phyloP scores from a whole-genome alignment of 1,284 basidiomycete genomes.

The Sanghuangporus weigelae region DNA sequence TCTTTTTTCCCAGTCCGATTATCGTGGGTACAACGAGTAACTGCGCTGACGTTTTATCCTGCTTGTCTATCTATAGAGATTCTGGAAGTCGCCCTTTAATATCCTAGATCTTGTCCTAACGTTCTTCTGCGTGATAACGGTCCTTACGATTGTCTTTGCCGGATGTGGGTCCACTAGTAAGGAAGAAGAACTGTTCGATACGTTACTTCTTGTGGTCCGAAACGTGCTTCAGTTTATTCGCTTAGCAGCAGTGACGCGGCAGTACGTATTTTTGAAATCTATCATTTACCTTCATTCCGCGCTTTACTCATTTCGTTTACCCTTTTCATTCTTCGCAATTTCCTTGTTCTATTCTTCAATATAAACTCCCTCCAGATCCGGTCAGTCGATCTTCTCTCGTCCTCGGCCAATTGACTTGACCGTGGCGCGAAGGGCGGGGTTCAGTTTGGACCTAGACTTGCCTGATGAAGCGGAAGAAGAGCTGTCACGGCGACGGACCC shows the following conservation, averaged over 20 bases:
- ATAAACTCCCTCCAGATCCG: slow-evolving; percentile 54
- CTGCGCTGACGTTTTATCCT: not conserved
- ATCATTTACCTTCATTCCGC: not conserved
- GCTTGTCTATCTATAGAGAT: slow-evolving; percentile 59
- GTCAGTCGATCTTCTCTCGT: slow-evolving; percentile 88
- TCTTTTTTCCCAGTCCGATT: not conserved
- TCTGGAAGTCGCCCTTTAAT: slow-evolving; percentile 91
- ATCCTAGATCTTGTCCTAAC: slow-evolving; percentile 83
- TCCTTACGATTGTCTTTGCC: slow-evolving; percentile 80
- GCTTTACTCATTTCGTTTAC: slow-evolving; percentile 1
- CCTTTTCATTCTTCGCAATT: not conserved
- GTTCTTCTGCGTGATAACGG: slow-evolving; percentile 78
- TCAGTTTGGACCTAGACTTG: slow-evolving; percentile 66
- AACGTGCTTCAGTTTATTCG: slow-evolving; percentile 90
- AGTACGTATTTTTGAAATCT: slow-evolving; percentile 46
- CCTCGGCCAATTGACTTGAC: slow-evolving; percentile 90
- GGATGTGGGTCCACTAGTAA: slow-evolving; percentile 72
- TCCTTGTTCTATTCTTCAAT: too few species aligned
- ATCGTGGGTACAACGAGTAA: not conserved
- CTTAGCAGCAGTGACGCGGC: slow-evolving; percentile 83
- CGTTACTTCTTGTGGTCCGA: slow-evolving; percentile 80
- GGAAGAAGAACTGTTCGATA: slow-evolving; percentile 90
- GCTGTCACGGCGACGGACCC: slow-evolving; percentile 24
- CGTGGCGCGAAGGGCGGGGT: slow-evolving; percentile 62
- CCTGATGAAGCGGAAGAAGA: slow-evolving; percentile 59